These are phyloP conservation scores for Didymella glomerata DNA, from an alignment of 2,329 filamentous ascomycete genomes.

Conservation along the genomic window DNA sequence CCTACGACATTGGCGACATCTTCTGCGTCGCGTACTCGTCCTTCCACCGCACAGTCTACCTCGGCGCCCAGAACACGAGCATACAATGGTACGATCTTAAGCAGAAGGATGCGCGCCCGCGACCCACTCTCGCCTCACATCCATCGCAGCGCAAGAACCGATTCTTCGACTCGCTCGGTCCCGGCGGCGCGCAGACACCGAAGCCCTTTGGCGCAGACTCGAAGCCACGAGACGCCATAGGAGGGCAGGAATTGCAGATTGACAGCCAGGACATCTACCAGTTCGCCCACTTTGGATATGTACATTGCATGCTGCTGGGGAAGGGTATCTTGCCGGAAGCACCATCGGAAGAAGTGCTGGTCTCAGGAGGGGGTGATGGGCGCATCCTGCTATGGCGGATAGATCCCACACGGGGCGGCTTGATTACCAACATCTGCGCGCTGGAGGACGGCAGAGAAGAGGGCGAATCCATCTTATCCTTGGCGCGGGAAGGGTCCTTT, in stretches of 20 bases:
- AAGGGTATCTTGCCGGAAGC: conserved; percentile 74
- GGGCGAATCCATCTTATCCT: conserved; percentile 73
- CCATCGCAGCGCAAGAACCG: conserved; percentile 80
- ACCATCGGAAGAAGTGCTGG: conserved; percentile 78
- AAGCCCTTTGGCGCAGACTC: conserved; percentile 68
- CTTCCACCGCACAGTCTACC: conserved; percentile 80
- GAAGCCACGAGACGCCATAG: conserved; percentile 59
- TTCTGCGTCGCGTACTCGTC: conserved; percentile 93
- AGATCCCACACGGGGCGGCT: conserved; percentile 64
- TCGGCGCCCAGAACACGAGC: conserved; percentile 91
- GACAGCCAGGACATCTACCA: conserved; percentile 80
- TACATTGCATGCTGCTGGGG: conserved; percentile 93
- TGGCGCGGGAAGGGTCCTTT: conserved; percentile 89
- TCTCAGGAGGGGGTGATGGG: conserved; percentile 93
- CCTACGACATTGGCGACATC: conserved; percentile 92
- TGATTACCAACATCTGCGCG: conserved; percentile 74
- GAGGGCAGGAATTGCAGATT: conserved; percentile 78
- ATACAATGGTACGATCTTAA: conserved; percentile 90
- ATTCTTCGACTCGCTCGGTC: conserved; percentile 91
- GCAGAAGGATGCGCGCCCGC: conserved; percentile 67
- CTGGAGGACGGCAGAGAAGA: conserved; percentile 67
- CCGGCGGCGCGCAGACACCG: conserved; percentile 81
- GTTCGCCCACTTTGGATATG: conserved; percentile 94
- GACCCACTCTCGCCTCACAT: conserved; percentile 71
- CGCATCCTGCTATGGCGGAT: conserved; percentile 94